Base-by-base conservation (phyloP, 2,329 filamentous ascomycete genomes). In the Trichophyton benhamiae region DNA sequence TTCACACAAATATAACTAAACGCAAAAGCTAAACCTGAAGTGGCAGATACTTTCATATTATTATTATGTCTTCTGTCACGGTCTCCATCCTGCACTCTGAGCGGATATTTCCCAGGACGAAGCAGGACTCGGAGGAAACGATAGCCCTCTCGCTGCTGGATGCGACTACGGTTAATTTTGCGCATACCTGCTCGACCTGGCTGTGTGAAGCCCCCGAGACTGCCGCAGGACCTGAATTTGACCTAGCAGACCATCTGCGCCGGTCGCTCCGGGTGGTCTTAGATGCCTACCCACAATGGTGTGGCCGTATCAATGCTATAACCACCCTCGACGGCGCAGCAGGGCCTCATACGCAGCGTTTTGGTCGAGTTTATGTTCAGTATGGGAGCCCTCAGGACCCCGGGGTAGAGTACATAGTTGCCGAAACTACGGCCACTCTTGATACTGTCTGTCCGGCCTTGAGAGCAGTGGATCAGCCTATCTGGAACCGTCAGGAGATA, bases 181-280 rank as follows among this genome's bases (percentile, higher is more conserved):
- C 71, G 1, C 64, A 72, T 3, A 75, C 75, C 6, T 74, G 71
- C 20, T 77, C 76, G 2, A 72, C 78, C 17, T 80, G 78, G 77
- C 72, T 79, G 6, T 79, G 71, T 61, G 68, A 77, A 38, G 66
- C 55, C 33, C 33, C 55, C 17, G 55, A 58, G 15, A 15, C 7
- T 11, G 25, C 20, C 11, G 2, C n/a, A 9, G 27, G 15, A 30
- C 6, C 11, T 5, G 13, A 15, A 2, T 58, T 58, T 17, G 9
- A 20, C 30, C 15, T 38, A 17, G 30, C 17, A 15, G 55, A 58
- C 33, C 41, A 38, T 20, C 33, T 38, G 9, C 55, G 33, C 22
- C 27, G 42, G 33, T 58, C 55, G 6, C 41, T 44, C 9, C 55
- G 70, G 17, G 17, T 25, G 8, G 49, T 68, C 68, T 17, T 74